Evolutionary conservation across 2,329 filamentous ascomycete genomes (phyloP), one percentile per base, ranked within the genome.

Genomic region (Tolypocladium amazonense): DNA sequence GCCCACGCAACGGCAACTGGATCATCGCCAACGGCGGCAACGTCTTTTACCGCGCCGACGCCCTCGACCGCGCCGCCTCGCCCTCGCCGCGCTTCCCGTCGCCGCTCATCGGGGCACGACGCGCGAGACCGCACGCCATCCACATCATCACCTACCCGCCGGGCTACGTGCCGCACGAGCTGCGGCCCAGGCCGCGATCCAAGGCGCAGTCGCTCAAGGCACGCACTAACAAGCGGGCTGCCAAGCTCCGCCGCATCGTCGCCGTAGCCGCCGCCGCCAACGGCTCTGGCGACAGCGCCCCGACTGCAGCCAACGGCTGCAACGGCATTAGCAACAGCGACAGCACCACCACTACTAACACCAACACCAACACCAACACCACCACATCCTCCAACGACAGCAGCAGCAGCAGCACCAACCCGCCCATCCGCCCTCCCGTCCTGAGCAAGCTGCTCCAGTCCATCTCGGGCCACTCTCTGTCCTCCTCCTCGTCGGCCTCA

Each of bases 81-180:
- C 23, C 57, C 11, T 27, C 56, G n/a, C 62, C 59, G 20, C 30
- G 50, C 33, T 69, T 76, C 57, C 75, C 75, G 11, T 61, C 69
- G 52, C 75, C 75, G 41, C 69, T 74, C 45, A 77, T 77, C 62
- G 72, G 71, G 53, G 72, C 74, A 45, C 70, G 75, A 56, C 68
- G 75, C 62, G 67, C 70, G 41, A 69, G 75, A 41, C 74, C 74
- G 14, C 74, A 77, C 64, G 70, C 75, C 43, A 77, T 77, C 59
- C 74, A 77, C 68, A 74, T 77, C 58, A 65, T 76, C 62, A 76
- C 73, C 35, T 77, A 73, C 59, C 75, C 75, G 3, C 66, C 74
- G 2, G 75, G 75, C 58, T 77, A 77, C 67, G 70, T 79, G 30
- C 78, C 78, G 23, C 72, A 73, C 60, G 78, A 81, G 60, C 65